Evolutionary conservation across 148 eudicot species (phyloP).

Genomic region (Chenopodium quinoa): DNA sequence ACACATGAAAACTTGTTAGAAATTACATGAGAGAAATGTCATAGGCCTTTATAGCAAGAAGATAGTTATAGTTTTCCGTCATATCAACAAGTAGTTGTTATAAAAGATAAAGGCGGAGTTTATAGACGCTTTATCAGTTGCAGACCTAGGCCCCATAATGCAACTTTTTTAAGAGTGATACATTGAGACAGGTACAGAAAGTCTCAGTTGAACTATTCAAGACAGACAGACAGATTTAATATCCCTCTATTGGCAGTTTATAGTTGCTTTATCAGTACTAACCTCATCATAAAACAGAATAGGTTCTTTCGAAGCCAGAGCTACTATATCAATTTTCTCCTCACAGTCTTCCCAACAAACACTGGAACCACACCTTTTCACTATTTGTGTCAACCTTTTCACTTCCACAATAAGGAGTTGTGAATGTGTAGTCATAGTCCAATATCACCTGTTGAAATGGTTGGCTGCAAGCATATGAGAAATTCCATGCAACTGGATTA

Average conservation of each 20-base stretch:
- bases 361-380: slow-evolving; percentile 44
- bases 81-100: background rate
- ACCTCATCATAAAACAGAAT: slow-evolving; percentile 98
- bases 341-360: slow-evolving; percentile 77
- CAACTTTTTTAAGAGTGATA: background rate
- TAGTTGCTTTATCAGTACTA: slow-evolving; percentile 16
- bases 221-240: slow-evolving; percentile 1
- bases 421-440: slow-evolving; percentile 97
- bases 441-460: slow-evolving; percentile 75
- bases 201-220: background rate
- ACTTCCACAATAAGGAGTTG: slow-evolving; percentile 93
- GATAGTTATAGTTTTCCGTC: background rate
- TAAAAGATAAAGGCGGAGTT: too few relatives aligned
- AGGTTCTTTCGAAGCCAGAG: slow-evolving; percentile 82
- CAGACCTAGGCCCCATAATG: background rate
- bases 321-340: slow-evolving; percentile 73
- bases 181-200: background rate
- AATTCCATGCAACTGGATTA: slow-evolving; percentile 9
- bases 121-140: background rate
- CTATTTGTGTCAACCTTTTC: slow-evolving; percentile 49
- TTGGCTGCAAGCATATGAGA: slow-evolving; percentile 52
- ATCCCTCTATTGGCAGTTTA: background rate
- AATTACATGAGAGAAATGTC: background rate
- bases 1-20: background rate
- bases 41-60: background rate